Evolutionary conservation across 495 filamentous ascomycete species (phyloP).

Genomic region (Sordaria brevicollis): DNA sequence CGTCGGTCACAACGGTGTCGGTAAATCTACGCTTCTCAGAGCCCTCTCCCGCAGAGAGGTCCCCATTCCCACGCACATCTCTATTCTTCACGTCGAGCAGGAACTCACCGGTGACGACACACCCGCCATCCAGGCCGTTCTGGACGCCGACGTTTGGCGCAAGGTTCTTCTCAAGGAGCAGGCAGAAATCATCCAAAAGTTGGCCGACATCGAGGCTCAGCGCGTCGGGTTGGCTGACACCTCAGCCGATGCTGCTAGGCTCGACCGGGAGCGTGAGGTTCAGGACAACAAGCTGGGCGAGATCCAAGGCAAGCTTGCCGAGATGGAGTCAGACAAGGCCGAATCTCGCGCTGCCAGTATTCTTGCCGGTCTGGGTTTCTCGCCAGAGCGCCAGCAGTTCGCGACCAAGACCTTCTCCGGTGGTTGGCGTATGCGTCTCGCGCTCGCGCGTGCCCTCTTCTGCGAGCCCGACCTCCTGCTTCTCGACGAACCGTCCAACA

Average conservation of each 20-base stretch:
- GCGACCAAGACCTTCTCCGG: constrained; percentile 97
- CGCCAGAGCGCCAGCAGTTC: constrained; percentile 80
- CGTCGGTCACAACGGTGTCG: constrained; percentile 98
- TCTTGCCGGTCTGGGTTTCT: constrained; percentile 94
- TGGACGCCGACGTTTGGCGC: constrained; percentile 98
- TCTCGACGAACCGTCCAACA: constrained; percentile 99
- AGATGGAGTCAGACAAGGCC: constrained; percentile 99
- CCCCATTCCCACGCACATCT: constrained; percentile 90
- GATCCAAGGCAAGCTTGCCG: constrained; percentile 82
- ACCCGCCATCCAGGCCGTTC: constrained; percentile 83
- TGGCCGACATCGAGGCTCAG: constrained; percentile 71
- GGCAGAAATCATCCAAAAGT: constrained; percentile 71
- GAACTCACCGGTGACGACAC: constrained; percentile 97
- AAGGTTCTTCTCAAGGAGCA: constrained; percentile 91
- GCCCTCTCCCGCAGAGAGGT: constrained; percentile 91
- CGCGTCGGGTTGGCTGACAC: constrained; percentile 75
- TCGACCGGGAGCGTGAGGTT: constrained; percentile 81
- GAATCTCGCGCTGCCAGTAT: constrained; percentile 93
- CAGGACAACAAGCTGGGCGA: constrained; percentile 82
- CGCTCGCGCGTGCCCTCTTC: constrained; percentile 89
- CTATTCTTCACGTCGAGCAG: constrained; percentile 98
- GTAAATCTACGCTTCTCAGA: constrained; percentile 89
- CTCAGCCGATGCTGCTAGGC: constrained; percentile 67
- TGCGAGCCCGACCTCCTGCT: constrained; percentile 95
- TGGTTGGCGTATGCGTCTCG: constrained; percentile 98